Percentiles rank a stretch among this genome's conserved stretches.
Evolutionary conservation across 202 grass and related monocot genomes (phyloP).

Genomic region (Eragrostis tef): DNA sequence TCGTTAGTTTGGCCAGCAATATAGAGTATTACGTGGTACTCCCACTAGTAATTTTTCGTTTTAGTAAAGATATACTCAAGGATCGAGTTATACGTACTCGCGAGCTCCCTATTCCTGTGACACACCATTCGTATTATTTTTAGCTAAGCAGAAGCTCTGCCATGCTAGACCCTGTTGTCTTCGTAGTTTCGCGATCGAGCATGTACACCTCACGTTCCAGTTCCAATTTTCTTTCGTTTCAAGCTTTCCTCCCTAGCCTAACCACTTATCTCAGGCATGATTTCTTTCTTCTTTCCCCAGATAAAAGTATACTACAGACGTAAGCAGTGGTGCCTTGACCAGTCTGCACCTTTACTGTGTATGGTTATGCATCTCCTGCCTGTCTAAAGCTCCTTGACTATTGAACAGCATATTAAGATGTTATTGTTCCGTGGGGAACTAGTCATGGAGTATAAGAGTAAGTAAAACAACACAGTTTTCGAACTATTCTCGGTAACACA

Average conservation of each 20-base stretch:
- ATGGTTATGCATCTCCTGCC: neutral
- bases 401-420: neutral
- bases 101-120: neutral
- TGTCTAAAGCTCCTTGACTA: neutral
- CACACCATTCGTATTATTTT: neutral
- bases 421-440: constrained; percentile 4
- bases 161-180: neutral
- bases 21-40: neutral
- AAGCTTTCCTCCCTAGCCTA: neutral
- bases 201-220: neutral
- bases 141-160: neutral
- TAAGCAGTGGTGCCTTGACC: neutral
- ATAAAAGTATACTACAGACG: too few species aligned
- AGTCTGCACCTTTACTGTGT: neutral
- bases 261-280: neutral
- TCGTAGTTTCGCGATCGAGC: neutral
- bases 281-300: neutral
- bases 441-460: neutral
- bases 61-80: neutral
- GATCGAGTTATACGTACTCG: neutral
- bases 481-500: constrained; percentile 1
- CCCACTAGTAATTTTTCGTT: neutral
- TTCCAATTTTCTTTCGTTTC: neutral
- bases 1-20: neutral
- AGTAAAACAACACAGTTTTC: constrained; percentile 21